Evolutionary conservation across 441 rosid genomes (phyloP).

Genomic region (Hura crepitans): DNA sequence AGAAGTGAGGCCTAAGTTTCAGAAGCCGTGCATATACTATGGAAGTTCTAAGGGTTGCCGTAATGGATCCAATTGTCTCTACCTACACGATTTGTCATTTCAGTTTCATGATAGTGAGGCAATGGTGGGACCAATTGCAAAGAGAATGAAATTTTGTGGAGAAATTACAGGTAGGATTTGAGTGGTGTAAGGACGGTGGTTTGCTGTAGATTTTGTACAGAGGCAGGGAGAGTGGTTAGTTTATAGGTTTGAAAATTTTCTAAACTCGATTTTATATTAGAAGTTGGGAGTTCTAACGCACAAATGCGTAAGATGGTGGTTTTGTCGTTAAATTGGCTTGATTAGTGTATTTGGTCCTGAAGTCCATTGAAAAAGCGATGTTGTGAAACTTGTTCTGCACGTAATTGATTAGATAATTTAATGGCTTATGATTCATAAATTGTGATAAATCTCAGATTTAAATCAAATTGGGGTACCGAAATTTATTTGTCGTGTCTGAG

Average conservation of each 20-base stretch:
- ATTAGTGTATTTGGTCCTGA: no score
- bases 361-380: no score
- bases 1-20: slow-evolving; percentile 25
- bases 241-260: neutral
- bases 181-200: neutral
- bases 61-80: slow-evolving; percentile 42
- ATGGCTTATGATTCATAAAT: no score
- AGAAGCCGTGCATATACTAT: slow-evolving; percentile 44
- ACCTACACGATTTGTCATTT: slow-evolving; percentile 36
- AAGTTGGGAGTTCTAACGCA: neutral
- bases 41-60: slow-evolving; percentile 51
- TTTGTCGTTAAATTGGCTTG: no score
- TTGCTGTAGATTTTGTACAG: neutral
- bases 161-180: slow-evolving; percentile 25
- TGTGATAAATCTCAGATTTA: no score
- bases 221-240: neutral
- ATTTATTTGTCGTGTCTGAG: no score
- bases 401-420: no score
- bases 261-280: neutral
- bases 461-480: no score
- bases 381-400: no score
- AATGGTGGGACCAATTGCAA: slow-evolving; percentile 34
- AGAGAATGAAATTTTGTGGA: slow-evolving; percentile 43
- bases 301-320: no score
- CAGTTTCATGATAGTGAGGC: slow-evolving; percentile 24